These are phyloP conservation scores for Sporothrix dimorphospora DNA, from an alignment of 2,329 filamentous ascomycete genomes.

Conservation along the genomic window DNA sequence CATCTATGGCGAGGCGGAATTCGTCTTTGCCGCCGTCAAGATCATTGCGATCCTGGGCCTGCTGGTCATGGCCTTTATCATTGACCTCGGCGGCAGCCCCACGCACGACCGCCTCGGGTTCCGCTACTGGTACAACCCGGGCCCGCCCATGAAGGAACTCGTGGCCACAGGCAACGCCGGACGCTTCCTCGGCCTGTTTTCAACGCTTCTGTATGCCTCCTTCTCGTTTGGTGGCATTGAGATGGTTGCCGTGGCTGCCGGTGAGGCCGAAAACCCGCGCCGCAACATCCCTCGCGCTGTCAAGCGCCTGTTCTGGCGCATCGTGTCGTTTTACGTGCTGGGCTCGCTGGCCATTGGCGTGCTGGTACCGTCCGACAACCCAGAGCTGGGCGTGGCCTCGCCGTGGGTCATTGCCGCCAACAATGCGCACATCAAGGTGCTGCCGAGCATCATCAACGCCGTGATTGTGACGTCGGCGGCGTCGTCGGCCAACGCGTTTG, in stretches of 20 bases:
- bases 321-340: slow-evolving; percentile 67
- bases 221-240: slow-evolving; percentile 57
- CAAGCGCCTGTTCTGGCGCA: slow-evolving; percentile 62
- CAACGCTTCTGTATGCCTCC: slow-evolving; percentile 36
- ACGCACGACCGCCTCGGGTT: slow-evolving; percentile 54
- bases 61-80: slow-evolving; percentile 59
- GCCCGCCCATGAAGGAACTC: slow-evolving; percentile 41
- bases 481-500: slow-evolving; percentile 62
- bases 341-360: slow-evolving; percentile 64
- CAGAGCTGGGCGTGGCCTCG: slow-evolving; percentile 51
- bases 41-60: slow-evolving; percentile 62
- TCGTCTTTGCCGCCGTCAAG: slow-evolving; percentile 50
- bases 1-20: slow-evolving; percentile 57
- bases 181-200: slow-evolving; percentile 36
- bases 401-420: slow-evolving; percentile 71
- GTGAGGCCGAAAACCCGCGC: slow-evolving; percentile 67
- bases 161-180: slow-evolving; percentile 48
- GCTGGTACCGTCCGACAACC: slow-evolving; percentile 54
- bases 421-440: slow-evolving; percentile 62
- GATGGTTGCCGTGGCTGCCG: slow-evolving; percentile 63
- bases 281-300: slow-evolving; percentile 67
- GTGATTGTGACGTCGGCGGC: slow-evolving; percentile 63
- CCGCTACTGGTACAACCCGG: slow-evolving; percentile 51
- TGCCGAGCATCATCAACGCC: slow-evolving; percentile 66
- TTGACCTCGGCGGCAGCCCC: slow-evolving; percentile 61